phyloP scores from a whole-genome alignment of 352 stramenopile species.

The Pythium coloratum region DNA sequence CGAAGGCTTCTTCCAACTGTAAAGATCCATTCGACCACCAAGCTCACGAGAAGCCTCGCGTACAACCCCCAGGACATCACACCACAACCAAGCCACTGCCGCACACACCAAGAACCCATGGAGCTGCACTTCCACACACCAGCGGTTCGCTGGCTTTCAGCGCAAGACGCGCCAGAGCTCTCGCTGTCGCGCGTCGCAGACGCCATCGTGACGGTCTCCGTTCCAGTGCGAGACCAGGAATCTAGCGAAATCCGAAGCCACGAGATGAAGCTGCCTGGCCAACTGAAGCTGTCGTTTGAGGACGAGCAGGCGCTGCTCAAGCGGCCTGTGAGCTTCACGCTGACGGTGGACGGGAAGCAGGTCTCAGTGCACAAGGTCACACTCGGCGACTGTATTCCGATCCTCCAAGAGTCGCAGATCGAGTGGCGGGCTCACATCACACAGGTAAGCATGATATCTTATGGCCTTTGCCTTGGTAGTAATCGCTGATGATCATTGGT shows the following conservation, averaged over 20 bases:
- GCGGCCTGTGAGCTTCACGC: constrained; percentile 39
- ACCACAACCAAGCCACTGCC: not conserved
- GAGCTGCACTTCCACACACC: constrained; percentile 24
- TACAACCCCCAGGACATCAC: not conserved
- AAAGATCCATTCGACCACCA: constrained; percentile 1
- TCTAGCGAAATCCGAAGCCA: not conserved
- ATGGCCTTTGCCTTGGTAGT: not conserved
- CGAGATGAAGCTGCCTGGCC: constrained; percentile 33
- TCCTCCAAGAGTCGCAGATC: constrained; percentile 44
- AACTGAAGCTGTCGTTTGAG: constrained; percentile 36
- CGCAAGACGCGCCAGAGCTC: not conserved
- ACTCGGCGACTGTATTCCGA: constrained; percentile 49
- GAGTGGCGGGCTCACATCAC: constrained; percentile 33
- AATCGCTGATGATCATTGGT: not conserved
- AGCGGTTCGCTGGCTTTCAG: constrained; percentile 6
- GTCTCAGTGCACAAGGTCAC: constrained; percentile 38
- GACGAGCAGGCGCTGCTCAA: constrained; percentile 41
- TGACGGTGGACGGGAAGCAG: constrained; percentile 31
- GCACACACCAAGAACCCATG: constrained; percentile 4
- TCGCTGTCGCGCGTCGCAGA: constrained; percentile 12
- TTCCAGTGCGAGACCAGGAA: constrained; percentile 10
- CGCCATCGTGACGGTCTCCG: constrained; percentile 14
- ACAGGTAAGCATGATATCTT: not conserved
- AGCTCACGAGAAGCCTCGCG: not conserved
- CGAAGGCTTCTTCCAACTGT: not conserved